Evolutionary conservation across 2,329 filamentous ascomycete genomes (phyloP).

Genomic region (Penicillium occitanis): DNA sequence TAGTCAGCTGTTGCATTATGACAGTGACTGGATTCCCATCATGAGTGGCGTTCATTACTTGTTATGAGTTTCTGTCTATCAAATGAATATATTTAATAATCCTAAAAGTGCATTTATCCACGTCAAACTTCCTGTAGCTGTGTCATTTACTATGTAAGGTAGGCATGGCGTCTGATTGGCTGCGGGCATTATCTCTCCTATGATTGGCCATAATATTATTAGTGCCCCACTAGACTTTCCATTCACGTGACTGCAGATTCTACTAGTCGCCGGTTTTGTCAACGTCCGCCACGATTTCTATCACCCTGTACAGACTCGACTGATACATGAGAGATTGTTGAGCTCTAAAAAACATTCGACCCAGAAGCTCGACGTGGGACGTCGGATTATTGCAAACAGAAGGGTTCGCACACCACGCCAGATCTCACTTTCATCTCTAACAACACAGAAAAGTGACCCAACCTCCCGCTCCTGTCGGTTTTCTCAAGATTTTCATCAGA

Average conservation of each 20-base stretch:
- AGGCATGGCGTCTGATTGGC: constrained; percentile 2
- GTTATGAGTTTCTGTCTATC: not conserved
- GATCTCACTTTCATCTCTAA: constrained; percentile 29
- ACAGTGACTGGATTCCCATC: not conserved
- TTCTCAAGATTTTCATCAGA: not conserved
- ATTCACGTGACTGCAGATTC: constrained; percentile 11
- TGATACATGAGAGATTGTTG: not conserved
- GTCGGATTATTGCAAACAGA: constrained; percentile 17
- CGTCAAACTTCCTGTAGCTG: not conserved
- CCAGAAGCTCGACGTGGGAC: not conserved
- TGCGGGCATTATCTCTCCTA: not conserved
- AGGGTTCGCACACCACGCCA: constrained; percentile 31
- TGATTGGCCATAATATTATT: not conserved
- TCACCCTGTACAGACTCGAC: not conserved
- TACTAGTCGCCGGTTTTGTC: constrained; percentile 8
- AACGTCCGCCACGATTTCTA: not conserved
- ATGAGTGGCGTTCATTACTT: constrained; percentile 4
- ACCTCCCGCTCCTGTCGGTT: constrained; percentile 24
- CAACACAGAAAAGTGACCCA: constrained; percentile 37
- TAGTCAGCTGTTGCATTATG: not conserved
- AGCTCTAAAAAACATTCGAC: not conserved
- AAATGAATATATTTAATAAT: not conserved
- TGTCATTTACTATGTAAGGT: not conserved
- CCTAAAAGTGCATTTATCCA: not conserved
- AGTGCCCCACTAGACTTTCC: not conserved